Conservation (phyloP, 257 asterid species). For the Lantana camara region DNA sequence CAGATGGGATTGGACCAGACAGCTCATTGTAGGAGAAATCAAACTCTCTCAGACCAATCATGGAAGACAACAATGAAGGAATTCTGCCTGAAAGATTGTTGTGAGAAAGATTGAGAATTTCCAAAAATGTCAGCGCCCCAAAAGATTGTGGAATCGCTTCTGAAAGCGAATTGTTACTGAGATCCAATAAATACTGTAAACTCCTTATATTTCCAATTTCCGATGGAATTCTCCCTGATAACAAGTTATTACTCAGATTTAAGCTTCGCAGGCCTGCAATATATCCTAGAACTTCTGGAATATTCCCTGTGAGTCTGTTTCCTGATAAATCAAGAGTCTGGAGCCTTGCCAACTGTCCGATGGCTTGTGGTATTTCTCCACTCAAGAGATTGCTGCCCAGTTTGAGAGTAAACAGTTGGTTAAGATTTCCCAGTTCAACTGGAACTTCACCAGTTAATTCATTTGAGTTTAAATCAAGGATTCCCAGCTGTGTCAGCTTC, state of each 20-base stretch:
- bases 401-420: constrained; percentile 41
- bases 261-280: constrained; percentile 44
- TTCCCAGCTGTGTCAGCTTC: constrained; percentile 45
- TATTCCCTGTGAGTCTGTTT: constrained; percentile 52
- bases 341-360: constrained; percentile 49
- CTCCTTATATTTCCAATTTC: constrained; percentile 53
- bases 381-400: constrained; percentile 60
- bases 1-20: constrained; percentile 65
- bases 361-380: constrained; percentile 60
- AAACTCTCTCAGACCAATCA: constrained; percentile 57
- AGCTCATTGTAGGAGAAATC: constrained; percentile 70
- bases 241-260: constrained; percentile 51
- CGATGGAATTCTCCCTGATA: constrained; percentile 62
- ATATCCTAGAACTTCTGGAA: constrained; percentile 54
- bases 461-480: constrained; percentile 62
- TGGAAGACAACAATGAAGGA: constrained; percentile 52
- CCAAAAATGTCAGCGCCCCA: constrained; percentile 52
- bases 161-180: constrained; percentile 59
- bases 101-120: constrained; percentile 65
- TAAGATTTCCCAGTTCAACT: constrained; percentile 47
- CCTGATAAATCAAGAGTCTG: constrained; percentile 63
- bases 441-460: constrained; percentile 67
- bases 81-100: constrained; percentile 67
- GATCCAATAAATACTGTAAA: constrained; percentile 57
- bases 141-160: constrained; percentile 64